These are phyloP conservation scores for Scenedesmus sp. DNA, from an alignment of 163 green algal genomes.

Conservation along the genomic window DNA sequence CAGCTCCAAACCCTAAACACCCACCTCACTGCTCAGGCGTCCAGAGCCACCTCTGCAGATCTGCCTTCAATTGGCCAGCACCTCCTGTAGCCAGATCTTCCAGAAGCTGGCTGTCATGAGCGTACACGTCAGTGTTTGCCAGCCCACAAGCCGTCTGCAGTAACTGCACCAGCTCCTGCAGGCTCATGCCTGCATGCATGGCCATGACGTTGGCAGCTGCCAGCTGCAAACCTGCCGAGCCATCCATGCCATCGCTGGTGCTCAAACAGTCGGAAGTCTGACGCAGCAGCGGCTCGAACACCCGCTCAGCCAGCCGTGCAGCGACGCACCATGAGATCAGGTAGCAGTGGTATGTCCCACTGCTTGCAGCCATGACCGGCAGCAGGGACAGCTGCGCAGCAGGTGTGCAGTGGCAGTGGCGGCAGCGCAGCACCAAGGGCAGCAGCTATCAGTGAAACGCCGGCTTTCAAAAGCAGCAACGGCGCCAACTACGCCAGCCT, in stretches of 20 bases:
- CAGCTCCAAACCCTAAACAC: background rate
- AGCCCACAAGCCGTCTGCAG: background rate
- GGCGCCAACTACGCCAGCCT: background rate
- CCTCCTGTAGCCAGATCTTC: background rate
- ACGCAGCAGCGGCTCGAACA: constrained; percentile 6
- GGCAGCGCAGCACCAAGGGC: background rate
- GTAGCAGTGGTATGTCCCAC: constrained; percentile 64
- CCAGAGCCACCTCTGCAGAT: constrained; percentile 7
- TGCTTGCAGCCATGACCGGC: constrained; percentile 57
- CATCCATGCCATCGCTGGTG: background rate
- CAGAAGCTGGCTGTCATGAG: background rate
- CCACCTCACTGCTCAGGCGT: background rate
- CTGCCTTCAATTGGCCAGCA: background rate
- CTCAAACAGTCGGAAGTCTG: background rate
- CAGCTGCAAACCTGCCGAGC: background rate
- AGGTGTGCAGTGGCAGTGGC: background rate
- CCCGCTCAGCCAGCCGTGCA: background rate
- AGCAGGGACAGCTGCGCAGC: constrained; percentile 57
- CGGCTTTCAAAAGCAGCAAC: background rate
- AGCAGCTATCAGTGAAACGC: background rate
- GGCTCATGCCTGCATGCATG: background rate
- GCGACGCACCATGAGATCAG: constrained; percentile 41
- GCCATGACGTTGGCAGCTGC: background rate
- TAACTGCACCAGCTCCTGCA: background rate
- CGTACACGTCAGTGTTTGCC: background rate